Conservation (phyloP, 2,329 filamentous ascomycete genomes). For the Hyphodiscus sp. region DNA sequence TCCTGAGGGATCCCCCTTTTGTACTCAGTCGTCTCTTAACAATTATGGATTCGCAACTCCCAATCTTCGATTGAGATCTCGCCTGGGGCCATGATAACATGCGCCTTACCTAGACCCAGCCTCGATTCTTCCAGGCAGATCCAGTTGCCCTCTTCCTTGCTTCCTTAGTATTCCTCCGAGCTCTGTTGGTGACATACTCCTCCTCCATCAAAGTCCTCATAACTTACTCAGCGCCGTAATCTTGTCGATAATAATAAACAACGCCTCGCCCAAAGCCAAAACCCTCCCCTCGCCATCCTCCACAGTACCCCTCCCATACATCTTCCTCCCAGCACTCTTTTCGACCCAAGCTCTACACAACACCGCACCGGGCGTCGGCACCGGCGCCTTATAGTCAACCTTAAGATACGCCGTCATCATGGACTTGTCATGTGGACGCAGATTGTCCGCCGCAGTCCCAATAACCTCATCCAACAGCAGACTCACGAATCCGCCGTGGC, state of each 20-base stretch:
- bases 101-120: too few relatives aligned
- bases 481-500: constrained; percentile 55
- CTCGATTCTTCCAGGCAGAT: too few relatives aligned
- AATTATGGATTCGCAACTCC: background rate
- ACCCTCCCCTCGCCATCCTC: constrained; percentile 42
- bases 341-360: constrained; percentile 39
- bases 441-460: constrained; percentile 13
- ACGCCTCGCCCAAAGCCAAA: constrained; percentile 45
- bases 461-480: constrained; percentile 53
- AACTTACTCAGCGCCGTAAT: constrained; percentile 7
- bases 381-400: constrained; percentile 45
- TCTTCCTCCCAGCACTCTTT: constrained; percentile 47
- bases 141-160: background rate
- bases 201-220: constrained; percentile 2
- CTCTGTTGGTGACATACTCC: background rate
- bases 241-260: constrained; percentile 34
- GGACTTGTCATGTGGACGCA: constrained; percentile 12
- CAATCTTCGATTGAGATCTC: background rate
- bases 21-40: background rate
- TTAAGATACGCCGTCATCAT: constrained; percentile 46
- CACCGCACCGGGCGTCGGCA: constrained; percentile 42
- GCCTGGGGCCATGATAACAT: background rate
- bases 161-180: background rate
- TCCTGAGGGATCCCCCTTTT: background rate
- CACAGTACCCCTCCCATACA: constrained; percentile 41